phyloP scores from a whole-genome alignment of 2,329 filamentous ascomycete species.

The Fusarium piperis region DNA sequence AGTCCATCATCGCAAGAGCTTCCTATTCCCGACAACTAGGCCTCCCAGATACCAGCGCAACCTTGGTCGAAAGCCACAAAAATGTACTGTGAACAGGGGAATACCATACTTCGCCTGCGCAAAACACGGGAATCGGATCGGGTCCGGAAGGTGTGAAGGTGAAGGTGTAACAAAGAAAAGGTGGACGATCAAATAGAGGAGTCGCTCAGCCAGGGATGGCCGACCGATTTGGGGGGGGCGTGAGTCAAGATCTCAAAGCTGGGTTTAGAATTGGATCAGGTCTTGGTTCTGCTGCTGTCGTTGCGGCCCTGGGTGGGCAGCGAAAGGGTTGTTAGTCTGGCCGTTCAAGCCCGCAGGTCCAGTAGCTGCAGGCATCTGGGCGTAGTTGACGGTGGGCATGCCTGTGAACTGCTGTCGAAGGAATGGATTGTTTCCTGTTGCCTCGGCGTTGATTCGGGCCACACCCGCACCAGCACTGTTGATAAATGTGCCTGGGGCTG shows the following conservation, averaged over 20 bases:
- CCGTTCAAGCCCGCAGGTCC: slow-evolving; percentile 67
- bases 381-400: slow-evolving; percentile 69
- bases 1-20: slow-evolving; percentile 36
- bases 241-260: slow-evolving; percentile 4
- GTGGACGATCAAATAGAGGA: slow-evolving; percentile 19
- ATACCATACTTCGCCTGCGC: slow-evolving; percentile 44
- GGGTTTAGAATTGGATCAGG: slow-evolving; percentile 68
- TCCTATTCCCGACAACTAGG: slow-evolving; percentile 39
- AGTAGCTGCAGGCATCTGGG: slow-evolving; percentile 63
- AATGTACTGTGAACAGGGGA: slow-evolving; percentile 42
- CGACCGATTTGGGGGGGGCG: not conserved
- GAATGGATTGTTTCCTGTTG: slow-evolving; percentile 91
- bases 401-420: slow-evolving; percentile 85
- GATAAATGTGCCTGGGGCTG: slow-evolving; percentile 93
- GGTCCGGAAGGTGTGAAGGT: slow-evolving; percentile 30
- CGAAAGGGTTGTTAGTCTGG: slow-evolving; percentile 67
- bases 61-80: slow-evolving; percentile 34
- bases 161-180: slow-evolving; percentile 31
- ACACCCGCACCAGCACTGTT: slow-evolving; percentile 91
- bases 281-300: slow-evolving; percentile 63
- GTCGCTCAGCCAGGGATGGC: slow-evolving; percentile 2
- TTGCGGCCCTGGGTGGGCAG: slow-evolving; percentile 54
- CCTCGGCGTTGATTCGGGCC: slow-evolving; percentile 73
- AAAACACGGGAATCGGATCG: slow-evolving; percentile 39
- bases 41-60: slow-evolving; percentile 39